phyloP scores from a whole-genome alignment of 139 green algal species.

The Micromonas commoda region DNA sequence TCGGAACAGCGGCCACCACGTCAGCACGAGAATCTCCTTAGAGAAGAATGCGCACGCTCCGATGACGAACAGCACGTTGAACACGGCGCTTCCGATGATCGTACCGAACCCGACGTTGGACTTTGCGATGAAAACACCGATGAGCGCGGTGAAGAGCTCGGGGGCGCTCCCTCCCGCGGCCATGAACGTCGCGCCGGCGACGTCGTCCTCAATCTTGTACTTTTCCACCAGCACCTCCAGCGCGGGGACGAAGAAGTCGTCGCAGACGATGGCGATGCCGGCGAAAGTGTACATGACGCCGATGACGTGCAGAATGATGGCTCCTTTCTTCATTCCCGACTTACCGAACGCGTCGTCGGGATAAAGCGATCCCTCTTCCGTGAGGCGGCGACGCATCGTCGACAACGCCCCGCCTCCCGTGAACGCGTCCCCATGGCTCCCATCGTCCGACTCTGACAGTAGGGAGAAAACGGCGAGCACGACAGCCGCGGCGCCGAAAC shows the following conservation, averaged over 20 bases:
- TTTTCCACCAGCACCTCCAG: constrained; percentile 15
- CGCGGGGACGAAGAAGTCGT: constrained; percentile 34
- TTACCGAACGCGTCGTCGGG: not conserved
- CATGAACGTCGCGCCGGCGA: constrained; percentile 45
- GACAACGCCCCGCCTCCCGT: not conserved
- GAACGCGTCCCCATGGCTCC: too few species aligned
- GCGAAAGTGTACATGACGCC: constrained; percentile 28
- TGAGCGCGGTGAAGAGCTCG: constrained; percentile 38
- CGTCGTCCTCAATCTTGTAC: constrained; percentile 22
- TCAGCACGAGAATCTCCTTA: constrained; percentile 15
- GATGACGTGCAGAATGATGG: constrained; percentile 26
- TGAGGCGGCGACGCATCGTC: too few species aligned
- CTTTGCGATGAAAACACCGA: constrained; percentile 32
- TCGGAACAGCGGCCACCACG: constrained; percentile 28
- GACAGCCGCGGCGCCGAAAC: too few species aligned
- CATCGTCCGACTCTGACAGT: too few species aligned
- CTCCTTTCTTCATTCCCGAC: not conserved
- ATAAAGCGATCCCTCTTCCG: too few species aligned
- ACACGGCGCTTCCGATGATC: constrained; percentile 43
- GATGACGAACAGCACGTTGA: constrained; percentile 47
- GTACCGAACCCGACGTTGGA: constrained; percentile 42
- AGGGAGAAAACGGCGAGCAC: too few species aligned
- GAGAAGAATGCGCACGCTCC: constrained; percentile 32
- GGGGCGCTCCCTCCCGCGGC: constrained; percentile 43
- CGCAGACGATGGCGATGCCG: constrained; percentile 26